These are phyloP conservation scores for Geotrichum citri-aurantii DNA, from an alignment of 1,139 yeast genomes.

Conservation along the genomic window DNA sequence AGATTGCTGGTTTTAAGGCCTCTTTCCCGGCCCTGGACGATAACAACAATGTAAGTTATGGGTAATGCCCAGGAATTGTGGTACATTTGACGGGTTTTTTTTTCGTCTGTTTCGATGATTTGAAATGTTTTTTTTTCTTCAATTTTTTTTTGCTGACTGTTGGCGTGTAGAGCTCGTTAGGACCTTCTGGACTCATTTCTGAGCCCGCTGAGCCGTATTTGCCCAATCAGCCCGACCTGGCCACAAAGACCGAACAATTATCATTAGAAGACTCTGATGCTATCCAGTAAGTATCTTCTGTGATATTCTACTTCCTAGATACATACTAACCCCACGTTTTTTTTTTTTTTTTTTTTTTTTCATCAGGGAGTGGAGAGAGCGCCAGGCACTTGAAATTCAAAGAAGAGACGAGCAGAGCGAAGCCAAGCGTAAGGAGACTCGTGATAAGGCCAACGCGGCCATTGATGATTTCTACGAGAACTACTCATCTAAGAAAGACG, in stretches of 20 bases:
- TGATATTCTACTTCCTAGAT: neutral
- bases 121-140: neutral
- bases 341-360: neutral
- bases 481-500: conserved; percentile 81
- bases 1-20: conserved; percentile 39
- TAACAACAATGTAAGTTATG: conserved; percentile 1
- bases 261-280: conserved; percentile 36
- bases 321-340: neutral
- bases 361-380: conserved; percentile 79
- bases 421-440: conserved; percentile 60
- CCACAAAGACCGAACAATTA: conserved; percentile 22
- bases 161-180: conserved; percentile 13
- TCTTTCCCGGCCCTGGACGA: conserved; percentile 53
- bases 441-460: conserved; percentile 74
- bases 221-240: conserved; percentile 27
- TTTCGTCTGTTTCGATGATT: neutral
- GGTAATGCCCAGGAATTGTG: conserved; percentile 1
- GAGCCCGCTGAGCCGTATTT: conserved; percentile 31
- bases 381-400: conserved; percentile 73
- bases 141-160: neutral
- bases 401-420: conserved; percentile 73
- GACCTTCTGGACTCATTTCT: conserved; percentile 28
- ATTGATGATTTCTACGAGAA: conserved; percentile 92
- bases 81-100: neutral
- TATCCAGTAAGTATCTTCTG: conserved; percentile 25